Evolutionary conservation across 805 yeast species (phyloP), one percentile per base, ranked within the genome.

Genomic region (Spathaspora arborariae): DNA sequence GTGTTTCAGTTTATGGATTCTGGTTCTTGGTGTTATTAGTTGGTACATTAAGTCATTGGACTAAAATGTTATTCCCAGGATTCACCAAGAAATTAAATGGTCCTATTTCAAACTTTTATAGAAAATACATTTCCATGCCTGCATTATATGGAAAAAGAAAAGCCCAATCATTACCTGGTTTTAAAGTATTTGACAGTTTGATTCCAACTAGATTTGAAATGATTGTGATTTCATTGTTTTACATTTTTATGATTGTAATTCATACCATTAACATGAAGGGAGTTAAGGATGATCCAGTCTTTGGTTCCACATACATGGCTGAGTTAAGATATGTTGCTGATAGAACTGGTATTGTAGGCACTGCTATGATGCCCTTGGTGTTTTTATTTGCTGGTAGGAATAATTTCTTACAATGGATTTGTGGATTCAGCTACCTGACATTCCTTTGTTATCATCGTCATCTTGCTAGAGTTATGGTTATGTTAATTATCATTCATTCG

Each of bases 341-440:
- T 53, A 67, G 88, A 55, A 56, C 81, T 1, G 85, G 81, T 2
- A 70, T 81, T 27, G 57, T 80, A 41, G 63, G 56, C 7, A 59
- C 72, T 3, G 68, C 72, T 13, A 53, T 56, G 62, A 74, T 64
- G 63, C 88, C 88, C 2, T 59, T 80, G 41, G 51, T 80, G 41
- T 65, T 80, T 27, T 60, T 81, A 41, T 80, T 82, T 56, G 81
- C 86, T 2, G 80, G 85, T 36, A 65, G 87, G 53, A 83, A 83
- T 62, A 83, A 82, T 55, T 59, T 83, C 42, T 59, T 82, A 48
- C 81, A 76, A 50, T 78, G 79, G 78, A 18, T 78, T n/a, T 79
- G 88, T 1, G 77, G 84, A 21, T 79, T 85, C 84, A 67, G 65
- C 39, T 75, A 62, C 55, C 61, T 70, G 22, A 63, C 72, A 2